phyloP scores from a whole-genome alignment of 805 yeast species.

The Starmerella apis region DNA sequence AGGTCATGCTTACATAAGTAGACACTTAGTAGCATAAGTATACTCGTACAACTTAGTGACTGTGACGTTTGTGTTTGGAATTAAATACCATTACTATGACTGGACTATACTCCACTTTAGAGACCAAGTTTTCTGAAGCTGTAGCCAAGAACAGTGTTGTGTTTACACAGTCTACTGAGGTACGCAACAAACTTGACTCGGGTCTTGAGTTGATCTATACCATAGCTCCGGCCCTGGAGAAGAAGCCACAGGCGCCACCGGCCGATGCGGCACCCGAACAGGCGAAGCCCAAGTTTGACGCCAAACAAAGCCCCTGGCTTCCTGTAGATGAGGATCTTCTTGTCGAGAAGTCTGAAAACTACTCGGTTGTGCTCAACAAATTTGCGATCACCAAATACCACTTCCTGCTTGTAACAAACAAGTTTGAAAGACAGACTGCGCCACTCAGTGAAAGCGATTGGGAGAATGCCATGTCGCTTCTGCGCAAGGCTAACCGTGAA shows the following conservation, averaged over 20 bases:
- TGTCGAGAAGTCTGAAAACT: conserved; percentile 42
- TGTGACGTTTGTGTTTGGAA: no score
- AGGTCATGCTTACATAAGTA: not conserved
- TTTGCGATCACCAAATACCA: conserved; percentile 77
- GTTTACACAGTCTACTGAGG: conserved; percentile 42
- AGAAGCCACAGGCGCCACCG: conserved; percentile 31
- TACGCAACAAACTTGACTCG: conserved; percentile 28
- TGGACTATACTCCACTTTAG: conserved; percentile 23
- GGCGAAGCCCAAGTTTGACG: not conserved
- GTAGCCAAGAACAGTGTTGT: conserved; percentile 38
- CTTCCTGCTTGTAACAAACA: conserved; percentile 64
- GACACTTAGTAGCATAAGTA: not conserved
- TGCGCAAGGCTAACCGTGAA: conserved; percentile 40
- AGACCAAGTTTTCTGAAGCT: conserved; percentile 40
- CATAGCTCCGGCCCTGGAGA: conserved; percentile 32
- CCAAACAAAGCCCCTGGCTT: conserved; percentile 53
- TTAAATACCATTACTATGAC: no score
- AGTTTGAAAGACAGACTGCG: conserved; percentile 58
- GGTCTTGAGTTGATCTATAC: conserved; percentile 31
- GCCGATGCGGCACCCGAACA: conserved; percentile 1
- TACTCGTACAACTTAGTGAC: not conserved
- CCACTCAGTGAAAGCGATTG: conserved; percentile 68
- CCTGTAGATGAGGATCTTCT: conserved; percentile 70
- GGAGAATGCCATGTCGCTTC: conserved; percentile 44
- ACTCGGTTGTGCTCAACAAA: conserved; percentile 68